Evolutionary conservation across 192 early-diverging fungal genomes (phyloP).

Genomic region (Entomortierella beljakovae): DNA sequence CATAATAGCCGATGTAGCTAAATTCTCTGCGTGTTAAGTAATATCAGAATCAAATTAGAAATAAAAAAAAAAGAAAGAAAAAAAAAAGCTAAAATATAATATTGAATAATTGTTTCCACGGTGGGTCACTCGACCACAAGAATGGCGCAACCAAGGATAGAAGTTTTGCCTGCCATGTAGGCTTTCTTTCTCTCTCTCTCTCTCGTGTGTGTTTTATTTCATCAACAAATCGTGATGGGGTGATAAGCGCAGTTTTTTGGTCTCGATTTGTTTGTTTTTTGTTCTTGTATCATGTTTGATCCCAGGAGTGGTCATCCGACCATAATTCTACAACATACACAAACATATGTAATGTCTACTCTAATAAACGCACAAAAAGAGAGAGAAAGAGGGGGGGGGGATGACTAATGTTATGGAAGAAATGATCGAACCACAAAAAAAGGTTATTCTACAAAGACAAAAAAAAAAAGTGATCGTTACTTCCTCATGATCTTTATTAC

Average conservation of each 20-base stretch:
- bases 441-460: too few relatives aligned
- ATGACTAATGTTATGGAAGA: slow-evolving; percentile 14
- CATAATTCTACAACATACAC: slow-evolving; percentile 4
- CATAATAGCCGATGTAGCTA: too few relatives aligned
- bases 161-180: background rate
- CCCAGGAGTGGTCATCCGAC: slow-evolving; percentile 8
- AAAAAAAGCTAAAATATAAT: too few relatives aligned
- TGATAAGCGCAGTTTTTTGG: slow-evolving; percentile 7
- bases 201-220: background rate
- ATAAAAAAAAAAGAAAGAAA: slow-evolving; percentile 5
- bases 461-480: too few relatives aligned
- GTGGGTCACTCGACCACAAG: too few relatives aligned
- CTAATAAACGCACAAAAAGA: too few relatives aligned
- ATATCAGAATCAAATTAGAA: too few relatives aligned
- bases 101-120: too few relatives aligned
- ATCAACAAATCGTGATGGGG: background rate
- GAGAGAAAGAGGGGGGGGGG: too few relatives aligned
- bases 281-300: background rate
- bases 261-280: slow-evolving; percentile 3
- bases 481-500: slow-evolving; percentile 8
- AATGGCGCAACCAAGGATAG: slow-evolving; percentile 16
- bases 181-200: background rate
- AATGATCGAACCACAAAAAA: too few relatives aligned
- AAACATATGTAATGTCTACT: background rate
- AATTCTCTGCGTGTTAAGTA: too few relatives aligned